A percentile compares a stretch with the other conserved stretches of the same genome.
These are phyloP conservation scores for Rhodotorula graminis DNA, from an alignment of 768 basidiomycete genomes.

Conservation along the genomic window DNA sequence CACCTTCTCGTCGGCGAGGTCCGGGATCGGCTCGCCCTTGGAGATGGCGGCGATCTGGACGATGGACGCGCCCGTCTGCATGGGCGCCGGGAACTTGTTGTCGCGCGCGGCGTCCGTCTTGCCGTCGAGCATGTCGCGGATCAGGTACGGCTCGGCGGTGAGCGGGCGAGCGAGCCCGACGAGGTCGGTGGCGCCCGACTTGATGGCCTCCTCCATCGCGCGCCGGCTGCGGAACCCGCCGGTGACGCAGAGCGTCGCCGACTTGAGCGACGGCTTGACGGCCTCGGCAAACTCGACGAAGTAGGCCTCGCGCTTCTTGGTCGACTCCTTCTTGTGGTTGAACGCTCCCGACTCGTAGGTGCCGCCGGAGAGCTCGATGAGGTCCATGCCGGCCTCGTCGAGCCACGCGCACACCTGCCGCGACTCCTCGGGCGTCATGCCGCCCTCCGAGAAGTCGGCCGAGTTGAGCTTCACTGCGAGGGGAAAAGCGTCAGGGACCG, in stretches of 20 bases:
- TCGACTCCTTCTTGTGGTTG: conserved; percentile 44
- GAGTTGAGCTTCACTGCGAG: conserved; percentile 25
- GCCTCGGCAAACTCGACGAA: conserved; percentile 42
- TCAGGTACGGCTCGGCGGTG: conserved; percentile 44
- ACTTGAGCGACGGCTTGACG: conserved; percentile 42
- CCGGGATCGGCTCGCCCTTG: conserved; percentile 27
- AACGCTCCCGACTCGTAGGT: conserved; percentile 39
- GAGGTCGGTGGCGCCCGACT: conserved; percentile 30
- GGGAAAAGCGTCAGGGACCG: background rate
- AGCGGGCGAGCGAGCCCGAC: conserved; percentile 46
- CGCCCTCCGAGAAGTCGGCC: conserved; percentile 39
- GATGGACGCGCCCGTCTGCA: conserved; percentile 30
- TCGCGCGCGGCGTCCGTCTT: conserved; percentile 38
- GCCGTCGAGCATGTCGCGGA: conserved; percentile 42
- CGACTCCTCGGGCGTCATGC: conserved; percentile 47
- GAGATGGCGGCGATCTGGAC: conserved; percentile 36
- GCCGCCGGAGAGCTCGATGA: conserved; percentile 52
- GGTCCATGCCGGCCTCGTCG: conserved; percentile 48
- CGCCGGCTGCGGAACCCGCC: conserved; percentile 45
- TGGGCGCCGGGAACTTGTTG: conserved; percentile 31
- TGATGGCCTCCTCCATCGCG: conserved; percentile 44
- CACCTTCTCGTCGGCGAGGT: conserved; percentile 29
- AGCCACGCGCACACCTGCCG: conserved; percentile 45
- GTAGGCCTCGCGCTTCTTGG: conserved; percentile 43
- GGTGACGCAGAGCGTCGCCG: conserved; percentile 43